Percentiles rank a stretch among this genome's conserved stretches.
Conservation (phyloP, 2,329 filamentous ascomycete genomes). For the Pseudocercospora vitis region DNA sequence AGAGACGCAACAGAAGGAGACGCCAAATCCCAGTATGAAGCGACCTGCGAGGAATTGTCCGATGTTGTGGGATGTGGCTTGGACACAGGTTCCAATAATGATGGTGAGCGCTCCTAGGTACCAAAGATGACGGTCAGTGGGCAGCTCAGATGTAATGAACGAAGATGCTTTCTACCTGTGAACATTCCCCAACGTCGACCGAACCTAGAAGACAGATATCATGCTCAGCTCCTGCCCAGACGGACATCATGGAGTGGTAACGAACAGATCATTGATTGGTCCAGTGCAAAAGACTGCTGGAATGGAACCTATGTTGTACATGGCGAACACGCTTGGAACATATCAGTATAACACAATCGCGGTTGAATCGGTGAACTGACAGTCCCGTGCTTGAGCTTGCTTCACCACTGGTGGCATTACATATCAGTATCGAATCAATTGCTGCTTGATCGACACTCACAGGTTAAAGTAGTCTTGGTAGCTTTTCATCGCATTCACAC, state of each 20-base stretch:
- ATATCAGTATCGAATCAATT: too few relatives aligned
- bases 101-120: slow-evolving; percentile 4
- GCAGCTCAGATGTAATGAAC: too few relatives aligned
- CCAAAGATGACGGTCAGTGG: too few relatives aligned
- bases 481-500: slow-evolving; percentile 5
- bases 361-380: background rate
- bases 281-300: slow-evolving; percentile 10
- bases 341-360: background rate
- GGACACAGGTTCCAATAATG: slow-evolving; percentile 6
- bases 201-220: too few relatives aligned
- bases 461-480: slow-evolving; percentile 7
- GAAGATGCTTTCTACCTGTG: too few relatives aligned
- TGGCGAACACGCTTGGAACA: background rate
- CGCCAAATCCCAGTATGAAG: slow-evolving; percentile 9
- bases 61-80: slow-evolving; percentile 11
- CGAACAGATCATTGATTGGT: background rate
- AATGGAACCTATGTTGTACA: slow-evolving; percentile 8
- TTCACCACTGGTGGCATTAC: too few relatives aligned
- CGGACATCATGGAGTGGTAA: too few relatives aligned
- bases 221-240: too few relatives aligned
- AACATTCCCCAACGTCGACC: slow-evolving; percentile 11
- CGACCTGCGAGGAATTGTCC: slow-evolving; percentile 6
- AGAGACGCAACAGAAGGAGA: slow-evolving; percentile 7
- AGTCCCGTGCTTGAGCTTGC: slow-evolving; percentile 10
- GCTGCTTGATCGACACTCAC: background rate